Evolutionary conservation across 2,329 filamentous ascomycete genomes (phyloP), one percentile per base, ranked within the genome.

Genomic region (Pleurostoma richardsiae): DNA sequence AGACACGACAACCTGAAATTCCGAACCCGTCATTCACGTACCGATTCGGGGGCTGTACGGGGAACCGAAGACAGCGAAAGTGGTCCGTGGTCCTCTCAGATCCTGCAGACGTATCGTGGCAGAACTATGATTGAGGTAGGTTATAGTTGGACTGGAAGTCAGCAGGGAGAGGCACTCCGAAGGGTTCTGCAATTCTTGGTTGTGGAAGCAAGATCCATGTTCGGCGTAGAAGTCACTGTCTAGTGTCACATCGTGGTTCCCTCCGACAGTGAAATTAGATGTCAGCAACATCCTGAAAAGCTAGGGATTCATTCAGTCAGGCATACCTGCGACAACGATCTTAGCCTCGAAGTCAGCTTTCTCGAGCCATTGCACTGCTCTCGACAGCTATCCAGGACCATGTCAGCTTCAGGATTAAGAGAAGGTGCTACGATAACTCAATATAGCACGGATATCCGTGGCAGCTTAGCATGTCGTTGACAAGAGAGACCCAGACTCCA

Each of bases 231-330:
- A 88, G 3, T 69, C 59, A n/a, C 68, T 54, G 57, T 90, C 86
- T 5, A 90, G 74, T 0, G 84, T 86, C 43, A 87, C 71, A 58
- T 90, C 87, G 63, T 90, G 87, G 59, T 90, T 91, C 29, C 86
- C 85, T 85, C 49, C 19, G 19, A 19, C 19, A 19, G 19, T 19
- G 19, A 19, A 19, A 2, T 19, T 19, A 19, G 19, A 19, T 19
- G 19, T 19, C 19, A 19, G 19, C 19, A 19, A 19, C 19, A 19
- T 19, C 19, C 19, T 19, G 19, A 19, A 19, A 19, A 19, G 19
- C 19, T 19, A 47, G 41, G 26, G 49, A 33, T 31, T 11, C 44
- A 41, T 19, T 19, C 19, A 19, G 19, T 19, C 19, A 19, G 46
- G 39, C 49, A 46, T 71, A 85, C 83, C 85, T 52, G 83, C 85